Evolutionary conservation across 1,284 basidiomycete genomes (phyloP).

Genomic region (Moniliophthora roreri): DNA sequence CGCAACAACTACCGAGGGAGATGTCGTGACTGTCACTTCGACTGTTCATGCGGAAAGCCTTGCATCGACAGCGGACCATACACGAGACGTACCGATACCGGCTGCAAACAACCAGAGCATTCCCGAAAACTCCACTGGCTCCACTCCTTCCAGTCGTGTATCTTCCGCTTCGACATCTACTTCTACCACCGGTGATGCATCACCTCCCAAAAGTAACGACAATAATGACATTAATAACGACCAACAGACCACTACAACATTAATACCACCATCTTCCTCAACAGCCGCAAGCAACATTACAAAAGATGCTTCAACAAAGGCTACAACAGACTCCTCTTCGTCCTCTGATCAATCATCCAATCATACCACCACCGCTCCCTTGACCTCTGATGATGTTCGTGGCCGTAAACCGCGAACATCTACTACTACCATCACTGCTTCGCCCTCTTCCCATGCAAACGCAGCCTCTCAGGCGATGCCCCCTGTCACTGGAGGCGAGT

Average conservation of each 20-base stretch:
- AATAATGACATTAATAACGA: conserved; percentile 2
- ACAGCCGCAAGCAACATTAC: background rate
- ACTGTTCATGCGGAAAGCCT: too few relatives aligned
- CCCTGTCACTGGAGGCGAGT: conserved; percentile 70
- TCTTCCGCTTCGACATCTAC: background rate
- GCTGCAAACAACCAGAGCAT: too few relatives aligned
- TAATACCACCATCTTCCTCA: background rate
- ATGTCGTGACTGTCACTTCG: background rate
- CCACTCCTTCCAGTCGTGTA: background rate
- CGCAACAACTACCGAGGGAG: background rate
- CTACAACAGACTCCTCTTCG: background rate
- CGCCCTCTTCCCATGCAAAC: conserved; percentile 13
- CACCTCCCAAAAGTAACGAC: background rate
- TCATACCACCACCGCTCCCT: background rate
- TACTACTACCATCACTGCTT: conserved; percentile 12
- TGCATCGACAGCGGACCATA: background rate
- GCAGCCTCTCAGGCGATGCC: conserved; percentile 20
- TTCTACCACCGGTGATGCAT: too few relatives aligned
- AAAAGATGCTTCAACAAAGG: too few relatives aligned
- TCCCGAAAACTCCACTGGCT: too few relatives aligned
- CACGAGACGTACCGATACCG: too few relatives aligned
- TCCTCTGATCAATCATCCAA: background rate
- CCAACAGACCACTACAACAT: background rate
- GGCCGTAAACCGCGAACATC: background rate
- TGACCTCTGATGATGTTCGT: background rate